Evolutionary conservation across 2,329 filamentous ascomycete species (phyloP).

Genomic region (Teratosphaeria gauchensis): DNA sequence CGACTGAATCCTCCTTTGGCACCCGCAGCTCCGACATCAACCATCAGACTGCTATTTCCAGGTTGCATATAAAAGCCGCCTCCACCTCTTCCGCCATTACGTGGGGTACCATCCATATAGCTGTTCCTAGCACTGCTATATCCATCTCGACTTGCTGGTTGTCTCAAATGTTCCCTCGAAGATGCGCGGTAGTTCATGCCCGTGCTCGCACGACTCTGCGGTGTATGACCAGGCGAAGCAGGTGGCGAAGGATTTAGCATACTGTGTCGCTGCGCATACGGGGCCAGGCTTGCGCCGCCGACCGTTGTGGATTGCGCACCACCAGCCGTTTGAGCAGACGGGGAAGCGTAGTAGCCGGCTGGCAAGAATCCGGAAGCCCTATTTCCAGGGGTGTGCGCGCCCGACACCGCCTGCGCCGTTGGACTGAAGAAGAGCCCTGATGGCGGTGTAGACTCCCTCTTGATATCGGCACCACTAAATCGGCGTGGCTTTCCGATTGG

Average conservation of each 20-base stretch:
- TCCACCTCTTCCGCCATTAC: constrained; percentile 3
- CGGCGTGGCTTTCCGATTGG: constrained; percentile 22
- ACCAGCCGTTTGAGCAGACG: constrained; percentile 41
- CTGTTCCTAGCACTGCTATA: constrained; percentile 12
- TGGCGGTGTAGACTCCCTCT: constrained; percentile 41
- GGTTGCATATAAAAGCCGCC: constrained; percentile 19
- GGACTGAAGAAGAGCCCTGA: constrained; percentile 90
- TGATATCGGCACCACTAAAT: constrained; percentile 16
- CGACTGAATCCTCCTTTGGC: constrained; percentile 10
- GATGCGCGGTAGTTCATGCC: constrained; percentile 5
- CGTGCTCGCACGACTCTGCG: constrained; percentile 9
- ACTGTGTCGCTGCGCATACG: constrained; percentile 19
- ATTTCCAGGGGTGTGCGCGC: constrained; percentile 30
- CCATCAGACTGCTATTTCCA: constrained; percentile 28
- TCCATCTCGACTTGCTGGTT: constrained; percentile 5
- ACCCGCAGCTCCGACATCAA: constrained; percentile 6
- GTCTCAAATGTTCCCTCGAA: constrained; percentile 6
- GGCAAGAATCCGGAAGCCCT: constrained; percentile 76
- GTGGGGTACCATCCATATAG: constrained; percentile 7
- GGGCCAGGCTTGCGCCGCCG: constrained; percentile 26
- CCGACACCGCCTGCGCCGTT: constrained; percentile 56
- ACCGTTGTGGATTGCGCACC: constrained; percentile 34
- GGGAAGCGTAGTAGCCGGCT: constrained; percentile 79
- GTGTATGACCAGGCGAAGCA: constrained; percentile 12
- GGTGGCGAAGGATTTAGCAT: constrained; percentile 17